Percentiles rank a stretch among this genome's conserved stretches.
These are phyloP conservation scores for Lagenidium sp. DNA, from an alignment of 352 stramenopile species.

Conservation along the genomic window DNA sequence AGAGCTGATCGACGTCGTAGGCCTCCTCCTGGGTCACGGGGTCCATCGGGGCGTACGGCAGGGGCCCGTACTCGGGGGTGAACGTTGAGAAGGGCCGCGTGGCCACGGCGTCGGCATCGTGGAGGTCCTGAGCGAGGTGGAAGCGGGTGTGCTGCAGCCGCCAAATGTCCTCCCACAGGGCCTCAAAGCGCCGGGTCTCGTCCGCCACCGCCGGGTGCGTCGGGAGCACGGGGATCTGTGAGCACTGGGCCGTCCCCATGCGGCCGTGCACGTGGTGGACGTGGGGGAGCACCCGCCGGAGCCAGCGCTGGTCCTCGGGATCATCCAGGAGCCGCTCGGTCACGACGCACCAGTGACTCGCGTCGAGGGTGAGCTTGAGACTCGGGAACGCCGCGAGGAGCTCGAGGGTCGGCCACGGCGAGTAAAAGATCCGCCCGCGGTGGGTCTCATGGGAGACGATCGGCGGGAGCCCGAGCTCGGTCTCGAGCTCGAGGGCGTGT, in stretches of 20 bases:
- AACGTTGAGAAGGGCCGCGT: conserved; percentile 31
- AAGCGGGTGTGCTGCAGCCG: conserved; percentile 15
- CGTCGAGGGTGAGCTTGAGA: conserved; percentile 60
- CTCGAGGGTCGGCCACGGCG: conserved; percentile 52
- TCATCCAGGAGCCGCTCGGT: conserved; percentile 49
- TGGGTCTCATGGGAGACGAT: conserved; percentile 55
- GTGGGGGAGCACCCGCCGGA: conserved; percentile 38
- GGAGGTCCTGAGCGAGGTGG: conserved; percentile 3
- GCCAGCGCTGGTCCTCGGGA: conserved; percentile 24
- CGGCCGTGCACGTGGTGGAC: conserved; percentile 58
- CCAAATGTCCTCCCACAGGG: conserved; percentile 44
- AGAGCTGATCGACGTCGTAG: conserved; percentile 45
- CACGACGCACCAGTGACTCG: conserved; percentile 58
- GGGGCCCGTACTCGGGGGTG: conserved; percentile 64
- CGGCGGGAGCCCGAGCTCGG: conserved; percentile 17
- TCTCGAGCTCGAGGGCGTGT: conserved; percentile 34
- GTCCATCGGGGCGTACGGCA: conserved; percentile 41
- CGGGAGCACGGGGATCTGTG: conserved; percentile 34
- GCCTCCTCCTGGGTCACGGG: conserved; percentile 12
- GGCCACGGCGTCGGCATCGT: conserved; percentile 1
- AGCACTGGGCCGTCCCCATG: conserved; percentile 35
- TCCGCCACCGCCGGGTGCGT: conserved; percentile 14
- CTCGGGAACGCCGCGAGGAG: conserved; percentile 48
- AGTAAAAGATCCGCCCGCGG: conserved; percentile 57
- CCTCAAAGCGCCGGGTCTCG: conserved; percentile 40